These are phyloP conservation scores for Nicotiana tabacum DNA, from an alignment of 257 asterid species.

Conservation along the genomic window DNA sequence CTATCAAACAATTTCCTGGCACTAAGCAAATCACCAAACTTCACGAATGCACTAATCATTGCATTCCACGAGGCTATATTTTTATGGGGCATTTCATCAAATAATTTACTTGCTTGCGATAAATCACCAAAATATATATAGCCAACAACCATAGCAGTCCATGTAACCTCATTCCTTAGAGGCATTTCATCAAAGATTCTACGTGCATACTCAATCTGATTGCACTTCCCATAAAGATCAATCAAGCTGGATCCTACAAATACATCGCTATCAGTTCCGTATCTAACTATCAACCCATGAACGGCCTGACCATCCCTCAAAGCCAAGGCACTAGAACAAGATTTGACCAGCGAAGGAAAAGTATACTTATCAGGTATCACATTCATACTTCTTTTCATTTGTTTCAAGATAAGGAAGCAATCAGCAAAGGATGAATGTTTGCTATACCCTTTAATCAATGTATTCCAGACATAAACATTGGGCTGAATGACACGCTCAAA, in stretches of 20 bases:
- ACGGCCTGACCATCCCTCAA: conserved; percentile 54
- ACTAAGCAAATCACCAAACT: conserved; percentile 43
- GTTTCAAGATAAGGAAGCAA: conserved; percentile 35
- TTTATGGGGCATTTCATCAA: conserved; percentile 62
- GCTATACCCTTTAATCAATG: conserved; percentile 44
- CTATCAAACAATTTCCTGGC: conserved; percentile 50
- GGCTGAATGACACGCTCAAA: conserved; percentile 48
- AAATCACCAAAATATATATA: conserved; percentile 39
- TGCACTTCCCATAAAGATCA: conserved; percentile 69
- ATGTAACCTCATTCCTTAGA: conserved; percentile 49
- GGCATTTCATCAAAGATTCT: conserved; percentile 56
- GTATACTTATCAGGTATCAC: conserved; percentile 55
- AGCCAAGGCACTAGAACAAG: conserved; percentile 36
- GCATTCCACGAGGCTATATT: conserved; percentile 62
- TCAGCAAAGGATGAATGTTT: conserved; percentile 25
- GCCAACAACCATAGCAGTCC: conserved; percentile 71
- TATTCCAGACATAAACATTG: conserved; percentile 59
- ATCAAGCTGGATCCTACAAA: conserved; percentile 62
- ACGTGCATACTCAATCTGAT: conserved; percentile 44
- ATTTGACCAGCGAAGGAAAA: conserved; percentile 53
- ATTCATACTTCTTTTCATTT: conserved; percentile 29
- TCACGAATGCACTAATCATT: conserved; percentile 51
- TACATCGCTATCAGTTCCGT: conserved; percentile 47
- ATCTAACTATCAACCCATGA: conserved; percentile 52
- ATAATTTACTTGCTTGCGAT: conserved; percentile 36